Base-by-base conservation (phyloP, 768 basidiomycete species). In the Termitomyces sp. region DNA sequence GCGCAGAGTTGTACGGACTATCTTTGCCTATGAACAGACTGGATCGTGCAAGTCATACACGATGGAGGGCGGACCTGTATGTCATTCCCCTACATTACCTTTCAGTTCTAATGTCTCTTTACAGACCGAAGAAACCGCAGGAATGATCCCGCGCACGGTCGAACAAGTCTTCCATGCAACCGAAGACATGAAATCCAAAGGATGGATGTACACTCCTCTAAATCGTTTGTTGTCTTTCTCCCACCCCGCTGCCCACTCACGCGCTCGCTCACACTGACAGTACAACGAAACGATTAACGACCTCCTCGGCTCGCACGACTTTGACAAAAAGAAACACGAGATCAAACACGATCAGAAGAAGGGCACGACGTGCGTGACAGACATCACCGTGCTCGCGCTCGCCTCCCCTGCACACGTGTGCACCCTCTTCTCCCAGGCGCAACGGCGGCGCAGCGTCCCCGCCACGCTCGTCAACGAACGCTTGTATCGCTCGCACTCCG, bases 281-380 rank as follows among this genome's bases (percentile, higher is more conserved):
- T 94, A 94, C 67, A 94, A 94, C 73, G 92, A 94, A 72, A 91
- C 90, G 16, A 93, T 97, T 75, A 94, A 94, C 64, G 94, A 97
- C 74, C 81, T 97, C 22, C 85, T 96, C 51, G 90, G 89, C 13
- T 83, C 84, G 56, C 84, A 81, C 54, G 88, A 92, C 64, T 87
- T 90, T 67, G 90, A 94, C 76, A 88, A 87, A 72, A 93, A 92
- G 76, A 96, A 95, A 65, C 94, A 96, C 71, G 93, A 96, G 65
- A 94, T 96, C 76, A 94, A 93, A 69, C 92, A 94, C 64, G 92
- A 94, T 68, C 63, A 76, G 41, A 86, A 84, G 67, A 86, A 85
- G n/a, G 84, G 85, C 32, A 73, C 79, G 20, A 94, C 90, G 3
- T 81, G 84, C 57, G 92, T 96, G 10, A 94, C 94, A 5, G 93